Evolutionary conservation across 2,329 filamentous ascomycete genomes (phyloP).

Genomic region (Seiridium unicorne): DNA sequence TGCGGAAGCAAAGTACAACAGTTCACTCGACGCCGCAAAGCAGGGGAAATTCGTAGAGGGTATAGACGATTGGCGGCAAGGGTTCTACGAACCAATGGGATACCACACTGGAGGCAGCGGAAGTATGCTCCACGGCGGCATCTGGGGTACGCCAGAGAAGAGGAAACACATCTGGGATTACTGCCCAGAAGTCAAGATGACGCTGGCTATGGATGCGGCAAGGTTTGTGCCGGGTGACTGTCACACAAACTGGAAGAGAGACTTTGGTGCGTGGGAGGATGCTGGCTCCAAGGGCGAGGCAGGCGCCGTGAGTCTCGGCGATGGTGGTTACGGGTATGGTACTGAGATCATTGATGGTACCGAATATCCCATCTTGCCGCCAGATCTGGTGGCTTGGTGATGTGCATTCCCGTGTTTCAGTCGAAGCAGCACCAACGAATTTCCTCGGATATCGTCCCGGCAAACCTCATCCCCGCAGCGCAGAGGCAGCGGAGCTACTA

Average conservation of each 20-base stretch:
- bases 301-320: slow-evolving; percentile 12
- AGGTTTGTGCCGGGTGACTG: slow-evolving; percentile 49
- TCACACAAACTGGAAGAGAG: slow-evolving; percentile 43
- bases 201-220: slow-evolving; percentile 52
- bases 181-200: slow-evolving; percentile 60
- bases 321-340: slow-evolving; percentile 29
- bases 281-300: slow-evolving; percentile 15
- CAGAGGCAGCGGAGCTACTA: too few species aligned
- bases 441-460: too few species aligned
- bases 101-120: slow-evolving; percentile 55
- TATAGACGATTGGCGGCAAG: slow-evolving; percentile 49
- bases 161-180: slow-evolving; percentile 54
- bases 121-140: slow-evolving; percentile 37
- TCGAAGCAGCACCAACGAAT: too few species aligned
- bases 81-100: slow-evolving; percentile 57
- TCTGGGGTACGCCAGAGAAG: slow-evolving; percentile 48
- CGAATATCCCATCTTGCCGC: slow-evolving; percentile 38
- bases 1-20: slow-evolving; percentile 19
- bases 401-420: background rate
- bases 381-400: slow-evolving; percentile 31
- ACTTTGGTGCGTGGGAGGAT: slow-evolving; percentile 11
- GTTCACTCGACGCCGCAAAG: slow-evolving; percentile 24
- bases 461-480: too few species aligned
- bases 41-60: slow-evolving; percentile 34
- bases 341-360: slow-evolving; percentile 38